phyloP scores from a whole-genome alignment of 2,329 filamentous ascomycete genomes.

The Aspergillus nomiae region DNA sequence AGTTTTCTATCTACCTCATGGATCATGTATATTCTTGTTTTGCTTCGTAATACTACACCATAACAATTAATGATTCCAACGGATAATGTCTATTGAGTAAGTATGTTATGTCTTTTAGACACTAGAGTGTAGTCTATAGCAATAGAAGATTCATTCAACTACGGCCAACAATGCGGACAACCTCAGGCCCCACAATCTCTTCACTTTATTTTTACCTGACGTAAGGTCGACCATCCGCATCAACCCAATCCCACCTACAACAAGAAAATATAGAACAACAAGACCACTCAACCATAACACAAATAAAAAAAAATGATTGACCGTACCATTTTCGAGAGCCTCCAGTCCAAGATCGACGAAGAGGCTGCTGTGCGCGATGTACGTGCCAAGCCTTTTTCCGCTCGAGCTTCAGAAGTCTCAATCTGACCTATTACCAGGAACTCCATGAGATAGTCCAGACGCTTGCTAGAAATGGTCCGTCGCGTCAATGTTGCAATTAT shows the following conservation, averaged over 20 bases:
- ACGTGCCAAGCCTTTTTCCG: slow-evolving; percentile 20
- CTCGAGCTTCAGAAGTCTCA: neutral
- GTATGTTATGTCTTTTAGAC: neutral
- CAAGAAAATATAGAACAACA: slow-evolving; percentile 19
- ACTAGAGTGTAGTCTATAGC: neutral
- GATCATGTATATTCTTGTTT: neutral
- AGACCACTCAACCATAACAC: neutral
- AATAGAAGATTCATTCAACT: neutral
- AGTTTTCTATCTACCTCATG: neutral
- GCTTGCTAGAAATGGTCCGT: slow-evolving; percentile 72
- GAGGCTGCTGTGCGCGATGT: slow-evolving; percentile 79
- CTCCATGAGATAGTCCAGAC: slow-evolving; percentile 78
- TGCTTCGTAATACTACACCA: neutral
- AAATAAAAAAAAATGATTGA: slow-evolving; percentile 62
- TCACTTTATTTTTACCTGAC: slow-evolving; percentile 18
- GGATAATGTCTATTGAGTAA: neutral
- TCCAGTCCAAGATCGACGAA: slow-evolving; percentile 88
- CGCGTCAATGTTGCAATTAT: neutral
- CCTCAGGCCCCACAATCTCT: slow-evolving; percentile 20
- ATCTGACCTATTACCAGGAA: slow-evolving; percentile 50
- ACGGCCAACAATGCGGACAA: slow-evolving; percentile 1
- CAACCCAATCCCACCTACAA: slow-evolving; percentile 9
- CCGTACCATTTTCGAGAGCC: slow-evolving; percentile 79
- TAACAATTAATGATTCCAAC: neutral
- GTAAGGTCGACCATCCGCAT: slow-evolving; percentile 18